Evolutionary conservation across 1,284 basidiomycete genomes (phyloP), one percentile per base, ranked within the genome.

Genomic region (Pseudozyma hubeiensis): DNA sequence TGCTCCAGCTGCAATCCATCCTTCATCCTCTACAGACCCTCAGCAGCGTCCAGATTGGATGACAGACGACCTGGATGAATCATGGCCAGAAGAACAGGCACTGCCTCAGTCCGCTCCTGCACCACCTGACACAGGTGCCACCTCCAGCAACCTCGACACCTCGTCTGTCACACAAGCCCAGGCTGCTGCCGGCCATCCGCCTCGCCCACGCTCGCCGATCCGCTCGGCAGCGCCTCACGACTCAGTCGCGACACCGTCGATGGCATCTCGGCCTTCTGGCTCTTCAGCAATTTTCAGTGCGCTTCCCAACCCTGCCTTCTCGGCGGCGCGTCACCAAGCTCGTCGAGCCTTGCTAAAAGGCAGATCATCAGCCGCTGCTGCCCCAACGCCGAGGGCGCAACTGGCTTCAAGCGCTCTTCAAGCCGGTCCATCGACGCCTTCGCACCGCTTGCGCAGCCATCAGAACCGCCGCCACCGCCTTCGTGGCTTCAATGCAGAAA

Each of bases 41-140:
- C 8, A 17, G 5, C 53, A 35, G 14, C 16, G 46, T 7, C 72
- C 72, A 16, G 66, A 66, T 30, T 75, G 72, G 72, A 75, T 75
- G 72, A 75, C 72, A 3, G 72, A 75, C 17, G 72, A 70, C 33
- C 57, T 75, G n/a, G 72, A 75, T 49, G 72, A 75, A 34, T 70
- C 72, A 8, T 75, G 72, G 72, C 63, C 66, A 17, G 67, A 75
- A 9, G 55, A 68, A 4, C 57, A 60, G 7, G 37, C 43, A 10
- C 54, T 50, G 4, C 35, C 13, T 17, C 44, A 46, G 4, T 10
- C 56, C 4, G 37, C 58, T 43, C 48, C 54, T 5, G 48, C 53
- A 9, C 34, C 40, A 29, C 14, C 14, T 7, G 41, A 34, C 24
- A 40, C 30, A 44, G 1, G 8, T 16, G 35, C 45, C 24, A 37